Evolutionary conservation across 2,329 filamentous ascomycete genomes (phyloP).

Genomic region (Sporothrix dimorphospora): DNA sequence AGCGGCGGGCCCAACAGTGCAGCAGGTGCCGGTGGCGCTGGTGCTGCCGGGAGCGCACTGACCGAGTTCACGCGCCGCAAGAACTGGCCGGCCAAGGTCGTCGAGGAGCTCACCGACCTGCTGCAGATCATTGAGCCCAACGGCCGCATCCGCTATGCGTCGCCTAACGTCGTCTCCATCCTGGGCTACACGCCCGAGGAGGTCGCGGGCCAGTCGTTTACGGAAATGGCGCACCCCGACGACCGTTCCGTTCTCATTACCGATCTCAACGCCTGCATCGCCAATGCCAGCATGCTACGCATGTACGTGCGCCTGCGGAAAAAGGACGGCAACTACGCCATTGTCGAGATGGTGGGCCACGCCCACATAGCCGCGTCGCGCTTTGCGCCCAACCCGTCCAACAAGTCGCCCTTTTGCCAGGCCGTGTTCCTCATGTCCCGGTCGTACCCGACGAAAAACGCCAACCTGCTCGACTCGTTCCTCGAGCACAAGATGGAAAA

Average conservation of each 20-base stretch:
- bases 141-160: constrained; percentile 83
- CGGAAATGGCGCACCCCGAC: constrained; percentile 82
- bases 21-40: constrained; percentile 40
- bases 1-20: constrained; percentile 25
- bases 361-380: constrained; percentile 78
- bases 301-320: constrained; percentile 73
- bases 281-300: constrained; percentile 75
- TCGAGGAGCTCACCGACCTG: constrained; percentile 88
- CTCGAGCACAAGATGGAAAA: constrained; percentile 97
- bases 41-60: constrained; percentile 51
- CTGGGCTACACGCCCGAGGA: constrained; percentile 76
- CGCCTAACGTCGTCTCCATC: constrained; percentile 72
- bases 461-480: constrained; percentile 84
- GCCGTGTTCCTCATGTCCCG: constrained; percentile 94
- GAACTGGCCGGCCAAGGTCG: constrained; percentile 85
- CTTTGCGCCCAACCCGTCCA: constrained; percentile 64
- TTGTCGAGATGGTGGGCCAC: constrained; percentile 92
- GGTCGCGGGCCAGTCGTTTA: constrained; percentile 74
- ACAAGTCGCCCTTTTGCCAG: constrained; percentile 72
- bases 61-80: constrained; percentile 64
- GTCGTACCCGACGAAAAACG: constrained; percentile 87
- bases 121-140: constrained; percentile 84
- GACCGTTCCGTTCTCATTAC: constrained; percentile 80
- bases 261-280: constrained; percentile 87
- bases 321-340: constrained; percentile 70